Evolutionary conservation across 495 filamentous ascomycete genomes (phyloP), one percentile per base, ranked within the genome.

Genomic region (Cryomyces antarcticus): DNA sequence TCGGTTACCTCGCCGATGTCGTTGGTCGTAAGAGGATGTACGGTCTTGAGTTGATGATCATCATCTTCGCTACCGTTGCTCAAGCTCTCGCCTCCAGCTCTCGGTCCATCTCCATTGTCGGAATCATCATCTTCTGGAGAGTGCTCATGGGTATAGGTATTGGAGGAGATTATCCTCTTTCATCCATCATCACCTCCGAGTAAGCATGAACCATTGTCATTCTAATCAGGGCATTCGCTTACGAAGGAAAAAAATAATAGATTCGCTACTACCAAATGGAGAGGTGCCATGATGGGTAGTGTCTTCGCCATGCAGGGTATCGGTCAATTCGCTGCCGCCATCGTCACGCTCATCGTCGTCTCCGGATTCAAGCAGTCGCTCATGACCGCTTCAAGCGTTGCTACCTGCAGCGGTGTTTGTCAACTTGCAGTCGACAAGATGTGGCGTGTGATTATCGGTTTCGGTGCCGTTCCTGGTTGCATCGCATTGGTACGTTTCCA

Each of bases 101-200:
- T n/a, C 66, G 64, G 9, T 70, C 73, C 3, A 71, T 86, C 42
- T 70, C 78, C 30, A 73, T 92, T 41, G 66, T 78, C 40, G 85
- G 84, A 42, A 48, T 87, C 43, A 68, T 92, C 37, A 73, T 87
- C 56, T 93, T 93, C 68, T 93, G 85, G 85, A 77, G 85, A 58
- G 72, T 92, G 0, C 54, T 93, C 6, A 85, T 88, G 76, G 54
- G 55, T 24, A 51, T 62, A 38, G 56, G 56, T 52, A 54, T 51
- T 33, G 43, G 57, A 39, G 45, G 46, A 45, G 86, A 92, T 57
- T 89, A 88, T 53, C 86, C 85, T 0, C 67, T 93, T 11, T 82
- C 76, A 12, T 78, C 78, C 11, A 78, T 92, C 54, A 93, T 89
- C 50, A 85, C 79, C 5, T 81, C 80, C 7, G 79, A 86, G 65